Evolutionary conservation across 805 yeast species (phyloP), one percentile per base, ranked within the genome.

Genomic region (Candida schatavii): DNA sequence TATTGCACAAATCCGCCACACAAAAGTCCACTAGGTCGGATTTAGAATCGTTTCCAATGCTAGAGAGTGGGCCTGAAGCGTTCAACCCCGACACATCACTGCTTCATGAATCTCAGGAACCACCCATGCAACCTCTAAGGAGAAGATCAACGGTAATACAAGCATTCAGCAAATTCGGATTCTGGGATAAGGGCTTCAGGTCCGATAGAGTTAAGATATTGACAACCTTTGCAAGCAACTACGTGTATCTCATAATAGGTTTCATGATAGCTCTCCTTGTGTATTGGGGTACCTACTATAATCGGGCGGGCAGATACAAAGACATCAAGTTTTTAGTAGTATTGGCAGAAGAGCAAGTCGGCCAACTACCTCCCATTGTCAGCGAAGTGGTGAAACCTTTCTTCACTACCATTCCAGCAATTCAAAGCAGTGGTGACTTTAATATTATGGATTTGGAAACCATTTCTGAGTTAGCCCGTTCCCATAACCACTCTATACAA

Each of bases 251-350:
- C 25, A 30, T 57, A 33, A 3, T 54, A 6, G 62, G 63, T 6
- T 61, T 63, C 37, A 40, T 51, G 14, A 35, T 45, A 3, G 55
- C 57, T 1, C 50, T 64, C 6, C 56, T 58, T 39, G 46, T 63
- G n/a, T 64, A 62, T 41, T 62, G 67, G 67, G 68, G 67, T 9
- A 46, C 60, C 1, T 62, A 59, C 46, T 59, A 49, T 29, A 39
- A 52, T 26, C 47, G 67, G 15, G 31, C 44, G 3, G 27, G 46
- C 6, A 45, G 58, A 6, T 61, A 46, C 41, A 48, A 46, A 37
- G 45, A 57, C 36, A 37, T 62, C 21, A 47, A 56, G 15, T 60
- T 50, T 39, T 61, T 55, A 3, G 59, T 64, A 4, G 42, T 61
- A 20, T 45, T 54, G 30, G 68, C 59, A 2, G 70, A 64, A 37